Base-by-base conservation (phyloP, 2,329 filamentous ascomycete genomes). In the Diaporthe vexans region DNA sequence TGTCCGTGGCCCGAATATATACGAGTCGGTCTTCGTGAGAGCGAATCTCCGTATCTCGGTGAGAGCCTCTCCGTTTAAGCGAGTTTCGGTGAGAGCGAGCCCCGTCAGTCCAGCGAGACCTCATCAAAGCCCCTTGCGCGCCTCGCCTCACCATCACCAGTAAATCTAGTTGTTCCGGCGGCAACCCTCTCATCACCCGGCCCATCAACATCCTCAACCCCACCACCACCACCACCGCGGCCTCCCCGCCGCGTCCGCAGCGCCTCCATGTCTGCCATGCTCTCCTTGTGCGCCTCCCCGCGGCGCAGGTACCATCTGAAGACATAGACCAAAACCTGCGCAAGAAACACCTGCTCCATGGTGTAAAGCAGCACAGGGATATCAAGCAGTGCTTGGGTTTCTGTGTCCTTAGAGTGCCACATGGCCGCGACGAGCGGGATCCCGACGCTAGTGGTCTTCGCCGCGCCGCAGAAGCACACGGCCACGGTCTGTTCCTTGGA, bases 381-480 rank as follows among this genome's bases (percentile, higher is more conserved):
- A 79, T 92, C 89, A 59, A 93, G 87, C 77, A 89, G 90, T 0
- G 89, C 87, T 75, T 89, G 85, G 26, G 89, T 87, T 52, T 89
- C 82, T 57, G 89, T 82, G 76, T 88, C 86, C 13, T 90, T 82
- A 19, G 88, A 85, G 19, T 85, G 84, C 85, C 91, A 94, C 89
- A 94, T 94, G 74, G 92, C 89, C 43, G 90, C 89, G 68, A 90
- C 87, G 37, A 94, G 80, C 0, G 93, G 93, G 10, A 94, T 92
- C 0, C 92, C 92, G 73, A 94, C 85, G 3, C 90, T 91, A 1
- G 92, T 92, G 3, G 92, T 94, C 82, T 95, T 95, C 19, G 92
- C 92, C 0, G 93, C 92, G 35, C 91, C 91, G 78, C 92, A 94
- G 81, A 94, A 94, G 77, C 92, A 94, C 19, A 94, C 89, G 0